phyloP scores from a whole-genome alignment of 164 flowering plant species.

The Malania oleifera region DNA sequence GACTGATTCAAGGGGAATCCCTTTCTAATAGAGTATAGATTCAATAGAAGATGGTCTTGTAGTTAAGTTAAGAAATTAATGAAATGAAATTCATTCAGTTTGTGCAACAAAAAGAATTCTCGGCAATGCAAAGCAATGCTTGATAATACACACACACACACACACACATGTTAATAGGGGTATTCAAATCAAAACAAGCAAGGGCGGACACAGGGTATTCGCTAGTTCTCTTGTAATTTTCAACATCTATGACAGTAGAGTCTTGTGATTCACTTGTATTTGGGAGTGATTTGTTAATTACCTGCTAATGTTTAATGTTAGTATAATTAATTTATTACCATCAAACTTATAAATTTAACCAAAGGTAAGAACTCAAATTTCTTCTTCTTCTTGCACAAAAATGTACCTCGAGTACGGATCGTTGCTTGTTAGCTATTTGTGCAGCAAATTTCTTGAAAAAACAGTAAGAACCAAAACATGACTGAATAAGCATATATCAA shows the following conservation, averaged over 20 bases:
- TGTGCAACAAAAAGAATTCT: too few relatives aligned
- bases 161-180: too few relatives aligned
- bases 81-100: not conserved
- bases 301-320: conserved; percentile 29
- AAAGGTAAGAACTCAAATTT: not conserved
- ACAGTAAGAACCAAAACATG: conserved; percentile 10
- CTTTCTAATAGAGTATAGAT: too few relatives aligned
- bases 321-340: not conserved
- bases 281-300: conserved; percentile 20
- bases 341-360: not conserved
- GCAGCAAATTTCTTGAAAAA: conserved; percentile 69
- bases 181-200: too few relatives aligned
- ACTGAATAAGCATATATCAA: not conserved
- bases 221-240: conserved; percentile 24
- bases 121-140: too few relatives aligned
- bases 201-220: conserved; percentile 21
- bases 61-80: too few relatives aligned
- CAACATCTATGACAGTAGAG: conserved; percentile 41
- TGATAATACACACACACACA: too few relatives aligned
- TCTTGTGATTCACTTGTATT: conserved; percentile 29
- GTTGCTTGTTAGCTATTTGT: conserved; percentile 49
- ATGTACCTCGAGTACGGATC: conserved; percentile 29
- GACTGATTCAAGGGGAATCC: too few relatives aligned
- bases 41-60: too few relatives aligned
- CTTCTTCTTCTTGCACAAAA: not conserved